Evolutionary conservation across 1,284 basidiomycete species (phyloP).

Genomic region (Cutaneotrichosporon cutaneum): DNA sequence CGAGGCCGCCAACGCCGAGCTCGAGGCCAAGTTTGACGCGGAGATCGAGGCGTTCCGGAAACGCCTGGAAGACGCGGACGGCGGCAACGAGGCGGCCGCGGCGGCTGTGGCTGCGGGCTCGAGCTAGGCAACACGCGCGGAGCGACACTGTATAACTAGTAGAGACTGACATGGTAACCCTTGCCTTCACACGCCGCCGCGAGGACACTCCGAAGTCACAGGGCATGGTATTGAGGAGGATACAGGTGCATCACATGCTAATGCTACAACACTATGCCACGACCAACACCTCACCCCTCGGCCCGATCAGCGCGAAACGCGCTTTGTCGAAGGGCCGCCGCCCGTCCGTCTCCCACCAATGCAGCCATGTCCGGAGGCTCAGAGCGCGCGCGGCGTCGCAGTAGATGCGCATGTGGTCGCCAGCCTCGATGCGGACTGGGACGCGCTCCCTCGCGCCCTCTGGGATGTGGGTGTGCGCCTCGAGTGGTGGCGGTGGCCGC

Average conservation of each 20-base stretch:
- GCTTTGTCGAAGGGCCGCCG: slow-evolving; percentile 30
- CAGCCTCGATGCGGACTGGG: slow-evolving; percentile 31
- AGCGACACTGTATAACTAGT: slow-evolving; percentile 9
- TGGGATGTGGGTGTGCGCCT: slow-evolving; percentile 6
- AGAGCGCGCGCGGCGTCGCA: slow-evolving; percentile 36
- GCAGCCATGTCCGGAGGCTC: slow-evolving; percentile 39
- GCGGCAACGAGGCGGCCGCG: not conserved
- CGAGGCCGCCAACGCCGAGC: slow-evolving; percentile 42
- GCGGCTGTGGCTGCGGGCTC: not conserved
- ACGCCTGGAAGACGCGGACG: slow-evolving; percentile 14
- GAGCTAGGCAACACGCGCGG: not conserved
- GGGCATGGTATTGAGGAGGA: too few relatives aligned
- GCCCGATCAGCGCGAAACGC: slow-evolving; percentile 36
- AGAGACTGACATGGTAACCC: not conserved
- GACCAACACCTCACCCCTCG: slow-evolving; percentile 39
- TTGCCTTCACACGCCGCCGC: not conserved
- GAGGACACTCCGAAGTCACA: too few relatives aligned
- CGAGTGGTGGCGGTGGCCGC: slow-evolving; percentile 15
- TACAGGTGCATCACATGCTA: not conserved
- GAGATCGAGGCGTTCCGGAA: slow-evolving; percentile 30
- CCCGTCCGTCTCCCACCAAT: slow-evolving; percentile 19
- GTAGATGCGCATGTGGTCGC: slow-evolving; percentile 47
- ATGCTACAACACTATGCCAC: slow-evolving; percentile 27
- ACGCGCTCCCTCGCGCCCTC: not conserved
- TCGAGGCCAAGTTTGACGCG: slow-evolving; percentile 32